A percentile compares a stretch with the other conserved stretches of the same genome.
Evolutionary conservation across 2,329 filamentous ascomycete genomes (phyloP).

Genomic region (Trichoderma polysporum): DNA sequence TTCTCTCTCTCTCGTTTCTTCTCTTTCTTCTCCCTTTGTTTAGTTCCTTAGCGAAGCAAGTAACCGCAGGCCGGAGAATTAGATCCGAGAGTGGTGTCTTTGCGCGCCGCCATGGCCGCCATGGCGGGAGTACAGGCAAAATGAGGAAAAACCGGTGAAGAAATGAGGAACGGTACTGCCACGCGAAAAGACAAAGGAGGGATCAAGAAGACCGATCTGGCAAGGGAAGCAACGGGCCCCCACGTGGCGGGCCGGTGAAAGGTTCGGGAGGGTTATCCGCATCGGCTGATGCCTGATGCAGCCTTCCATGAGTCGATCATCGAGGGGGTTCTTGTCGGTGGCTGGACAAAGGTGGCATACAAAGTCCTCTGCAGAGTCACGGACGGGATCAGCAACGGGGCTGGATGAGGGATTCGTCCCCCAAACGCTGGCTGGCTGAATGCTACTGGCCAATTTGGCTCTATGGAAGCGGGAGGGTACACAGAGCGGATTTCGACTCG

Average conservation of each 20-base stretch:
- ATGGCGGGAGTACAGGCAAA: constrained; percentile 1
- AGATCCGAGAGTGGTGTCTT: constrained; percentile 2
- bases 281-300: constrained; percentile 22
- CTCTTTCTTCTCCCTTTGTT: background rate
- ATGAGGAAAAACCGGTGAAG: constrained; percentile 18
- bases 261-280: constrained; percentile 10
- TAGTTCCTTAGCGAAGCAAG: background rate
- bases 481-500: constrained; percentile 10
- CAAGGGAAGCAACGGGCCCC: background rate
- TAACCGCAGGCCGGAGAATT: background rate
- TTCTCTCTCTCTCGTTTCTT: background rate
- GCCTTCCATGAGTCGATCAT: constrained; percentile 20
- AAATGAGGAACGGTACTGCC: background rate
- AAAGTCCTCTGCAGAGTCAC: background rate
- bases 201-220: background rate
- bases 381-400: background rate
- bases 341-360: background rate
- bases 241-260: constrained; percentile 19
- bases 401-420: background rate
- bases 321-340: background rate
- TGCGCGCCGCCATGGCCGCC: background rate
- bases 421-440: background rate
- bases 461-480: constrained; percentile 2
- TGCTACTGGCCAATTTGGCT: background rate
- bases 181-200: background rate